phyloP scores from a whole-genome alignment of 163 green algal species.

The Volvox carteri region DNA sequence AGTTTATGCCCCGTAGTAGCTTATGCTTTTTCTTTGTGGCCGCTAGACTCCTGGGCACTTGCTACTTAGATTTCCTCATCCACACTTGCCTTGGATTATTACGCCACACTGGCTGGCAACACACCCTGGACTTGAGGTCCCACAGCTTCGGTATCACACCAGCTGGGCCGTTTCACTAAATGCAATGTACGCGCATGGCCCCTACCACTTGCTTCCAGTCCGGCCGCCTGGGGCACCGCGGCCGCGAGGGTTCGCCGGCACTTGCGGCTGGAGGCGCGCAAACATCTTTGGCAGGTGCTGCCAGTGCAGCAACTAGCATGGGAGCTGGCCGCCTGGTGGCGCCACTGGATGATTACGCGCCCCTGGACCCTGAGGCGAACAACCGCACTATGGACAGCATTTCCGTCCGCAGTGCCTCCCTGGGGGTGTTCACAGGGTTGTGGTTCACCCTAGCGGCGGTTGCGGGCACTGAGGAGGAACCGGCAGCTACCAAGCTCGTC shows the following conservation, averaged over 20 bases:
- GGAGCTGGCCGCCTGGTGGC: neutral
- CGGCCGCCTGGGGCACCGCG: neutral
- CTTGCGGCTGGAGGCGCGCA: neutral
- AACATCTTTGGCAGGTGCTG: neutral
- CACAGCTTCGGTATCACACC: too few relatives aligned
- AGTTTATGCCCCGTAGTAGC: too few relatives aligned
- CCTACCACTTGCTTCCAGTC: neutral
- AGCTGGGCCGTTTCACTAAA: too few relatives aligned
- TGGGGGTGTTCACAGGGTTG: conserved; percentile 42
- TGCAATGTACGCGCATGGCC: neutral
- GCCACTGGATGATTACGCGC: conserved; percentile 33
- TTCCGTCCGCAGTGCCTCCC: neutral
- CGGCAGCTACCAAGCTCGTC: conserved; percentile 21
- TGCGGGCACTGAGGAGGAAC: conserved; percentile 38
- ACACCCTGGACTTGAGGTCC: too few relatives aligned
- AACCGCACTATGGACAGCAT: conserved; percentile 35
- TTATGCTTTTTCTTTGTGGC: too few relatives aligned
- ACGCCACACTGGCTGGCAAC: too few relatives aligned
- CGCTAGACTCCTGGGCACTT: too few relatives aligned
- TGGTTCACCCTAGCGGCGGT: conserved; percentile 56
- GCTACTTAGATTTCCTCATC: too few relatives aligned
- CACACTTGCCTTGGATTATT: too few relatives aligned
- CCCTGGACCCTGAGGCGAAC: conserved; percentile 12
- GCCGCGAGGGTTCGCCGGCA: neutral
- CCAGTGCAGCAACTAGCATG: neutral